Evolutionary conservation across 345 rosid genomes (phyloP), one percentile per base, ranked within the genome.

Genomic region (Syzygium oleosum): DNA sequence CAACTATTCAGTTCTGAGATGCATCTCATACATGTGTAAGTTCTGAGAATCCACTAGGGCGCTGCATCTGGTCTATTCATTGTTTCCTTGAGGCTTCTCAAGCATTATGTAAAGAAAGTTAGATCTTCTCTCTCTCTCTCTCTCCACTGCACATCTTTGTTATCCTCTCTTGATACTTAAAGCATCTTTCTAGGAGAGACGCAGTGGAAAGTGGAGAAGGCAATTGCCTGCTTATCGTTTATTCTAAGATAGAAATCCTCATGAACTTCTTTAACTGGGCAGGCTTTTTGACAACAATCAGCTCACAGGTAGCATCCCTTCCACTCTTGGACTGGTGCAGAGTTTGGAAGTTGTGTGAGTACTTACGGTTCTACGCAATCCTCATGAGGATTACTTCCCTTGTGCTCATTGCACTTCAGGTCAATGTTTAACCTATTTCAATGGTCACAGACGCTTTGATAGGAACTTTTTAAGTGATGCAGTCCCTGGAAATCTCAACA

Each of bases 21-120:
- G 99, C 29, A 27, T 53, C 93, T 98, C 80, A 89, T 93, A 90
- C 99, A 98, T 88, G 87, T 96, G 99, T 98, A 93, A 93, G 98
- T 80, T 59, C 15, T 52, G 43, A 38, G 23, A 73, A 73, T 73
- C 1, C 49, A 19, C 14, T 73, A 73, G 49, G 27, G 8, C 0
- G 1, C 43, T 68, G 9, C 58, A 15, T 29, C 58, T 63, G 52
- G 41, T 61, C 43, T 25, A 43, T 27, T 15, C 55, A 58, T 85
- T 19, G 17, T 38, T 73, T 73, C 80, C 80, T 73, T 17, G 63
- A 84, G 80, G 8, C 80, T 38, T 38, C 49, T 73, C 80, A 73
- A 73, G 80, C 49, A 25, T 38, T 21, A 73, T 38, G 27, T 73
- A 73, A 73, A 34, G 49, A 38, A 38, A 19, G 59, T 55, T 22